Evolutionary conservation across 352 stramenopile genomes (phyloP).

Genomic region (Globisporangium emineosum): DNA sequence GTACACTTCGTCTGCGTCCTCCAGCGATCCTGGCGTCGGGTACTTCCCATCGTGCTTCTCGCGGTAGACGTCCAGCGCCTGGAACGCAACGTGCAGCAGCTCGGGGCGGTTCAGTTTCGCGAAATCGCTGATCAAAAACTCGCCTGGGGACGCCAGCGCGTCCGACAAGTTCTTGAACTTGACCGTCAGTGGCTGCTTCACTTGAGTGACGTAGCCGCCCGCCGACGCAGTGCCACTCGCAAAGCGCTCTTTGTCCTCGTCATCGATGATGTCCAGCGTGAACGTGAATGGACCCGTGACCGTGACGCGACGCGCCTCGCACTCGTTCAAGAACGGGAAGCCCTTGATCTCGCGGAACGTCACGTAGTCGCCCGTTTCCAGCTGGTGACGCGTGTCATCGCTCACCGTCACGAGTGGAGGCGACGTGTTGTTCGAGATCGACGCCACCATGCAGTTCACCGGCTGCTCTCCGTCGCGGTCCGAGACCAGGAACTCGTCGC

Average conservation of each 20-base stretch:
- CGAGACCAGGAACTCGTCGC: conserved; percentile 90
- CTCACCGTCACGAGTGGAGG: conserved; percentile 93
- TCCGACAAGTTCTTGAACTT: conserved; percentile 90
- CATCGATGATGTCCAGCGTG: conserved; percentile 85
- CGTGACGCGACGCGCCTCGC: conserved; percentile 59
- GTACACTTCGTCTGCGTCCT: conserved; percentile 87
- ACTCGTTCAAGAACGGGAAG: conserved; percentile 86
- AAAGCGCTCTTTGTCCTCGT: conserved; percentile 69
- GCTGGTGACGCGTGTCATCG: conserved; percentile 95
- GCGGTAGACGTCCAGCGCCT: conserved; percentile 85
- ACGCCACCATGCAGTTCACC: conserved; percentile 92
- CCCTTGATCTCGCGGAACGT: conserved; percentile 95
- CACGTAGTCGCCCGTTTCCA: conserved; percentile 96
- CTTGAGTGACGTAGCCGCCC: conserved; percentile 91
- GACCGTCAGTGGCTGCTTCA: conserved; percentile 95
- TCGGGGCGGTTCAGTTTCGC: conserved; percentile 94
- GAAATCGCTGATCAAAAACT: conserved; percentile 98
- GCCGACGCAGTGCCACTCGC: conserved; percentile 57
- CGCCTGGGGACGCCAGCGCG: conserved; percentile 85
- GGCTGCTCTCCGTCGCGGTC: conserved; percentile 94
- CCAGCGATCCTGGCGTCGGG: conserved; percentile 84
- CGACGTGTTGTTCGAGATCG: conserved; percentile 81
- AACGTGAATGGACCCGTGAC: conserved; percentile 96
- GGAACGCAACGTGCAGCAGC: conserved; percentile 89
- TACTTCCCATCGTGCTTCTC: conserved; percentile 67